Percentiles rank a stretch among this genome's conserved stretches.
Conservation (phyloP, 2,329 filamentous ascomycete genomes). For the Aspergillaceae sp. region DNA sequence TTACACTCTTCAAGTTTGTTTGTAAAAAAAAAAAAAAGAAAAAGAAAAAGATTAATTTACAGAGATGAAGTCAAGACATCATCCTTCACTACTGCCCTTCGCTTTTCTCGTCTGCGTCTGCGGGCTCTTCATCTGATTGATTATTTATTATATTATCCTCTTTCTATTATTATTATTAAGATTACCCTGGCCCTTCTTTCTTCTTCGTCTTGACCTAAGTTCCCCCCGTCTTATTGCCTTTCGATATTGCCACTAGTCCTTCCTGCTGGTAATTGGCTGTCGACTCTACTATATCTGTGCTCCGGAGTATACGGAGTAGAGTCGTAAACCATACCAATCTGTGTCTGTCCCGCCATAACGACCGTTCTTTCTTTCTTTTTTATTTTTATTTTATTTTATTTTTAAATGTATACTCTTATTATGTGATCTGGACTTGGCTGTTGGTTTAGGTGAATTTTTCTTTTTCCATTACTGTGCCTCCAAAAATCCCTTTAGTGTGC, state of each 20-base stretch:
- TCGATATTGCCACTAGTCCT: background rate
- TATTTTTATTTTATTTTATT: background rate
- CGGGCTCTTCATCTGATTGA: no score
- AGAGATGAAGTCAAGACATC: no score
- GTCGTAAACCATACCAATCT: background rate
- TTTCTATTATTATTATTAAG: no score
- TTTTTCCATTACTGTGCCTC: background rate
- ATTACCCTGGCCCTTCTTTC: no score
- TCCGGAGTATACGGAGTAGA: background rate
- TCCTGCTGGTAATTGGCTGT: background rate
- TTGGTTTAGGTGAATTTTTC: background rate
- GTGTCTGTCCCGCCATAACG: background rate
- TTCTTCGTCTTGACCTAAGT: no score
- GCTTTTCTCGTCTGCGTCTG: no score
- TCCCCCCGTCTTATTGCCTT: background rate
- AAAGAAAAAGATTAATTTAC: background rate
- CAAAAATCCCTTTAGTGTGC: slow-evolving; percentile 30
- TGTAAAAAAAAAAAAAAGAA: background rate
- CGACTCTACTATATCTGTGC: background rate
- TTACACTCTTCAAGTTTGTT: background rate
- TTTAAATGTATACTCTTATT: slow-evolving; percentile 1
- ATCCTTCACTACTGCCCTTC: no score
- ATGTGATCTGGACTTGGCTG: slow-evolving; percentile 32
- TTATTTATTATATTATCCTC: no score
- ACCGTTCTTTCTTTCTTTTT: background rate